Percentiles rank a stretch among this genome's conserved stretches.
Evolutionary conservation across 129 eudicot genomes (phyloP).

Genomic region (Sambucus nigra): DNA sequence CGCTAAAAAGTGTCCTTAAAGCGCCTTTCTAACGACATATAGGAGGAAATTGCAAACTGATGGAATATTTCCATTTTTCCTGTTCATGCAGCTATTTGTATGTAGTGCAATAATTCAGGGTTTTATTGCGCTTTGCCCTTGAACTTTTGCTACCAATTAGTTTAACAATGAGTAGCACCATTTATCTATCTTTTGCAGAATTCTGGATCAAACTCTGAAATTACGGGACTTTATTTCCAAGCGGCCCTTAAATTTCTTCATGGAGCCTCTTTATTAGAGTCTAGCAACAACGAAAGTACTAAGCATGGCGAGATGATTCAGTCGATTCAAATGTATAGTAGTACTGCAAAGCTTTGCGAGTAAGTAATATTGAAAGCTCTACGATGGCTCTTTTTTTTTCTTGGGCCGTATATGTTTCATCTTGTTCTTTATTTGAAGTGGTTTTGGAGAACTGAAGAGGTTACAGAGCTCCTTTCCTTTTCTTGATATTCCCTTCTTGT

Average conservation of each 20-base stretch:
- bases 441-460: not conserved
- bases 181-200: conserved; percentile 32
- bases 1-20: too few species aligned
- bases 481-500: not conserved
- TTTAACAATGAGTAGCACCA: conserved; percentile 1
- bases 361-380: conserved; percentile 27
- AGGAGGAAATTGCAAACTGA: too few species aligned
- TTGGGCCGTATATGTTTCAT: not conserved
- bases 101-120: too few species aligned
- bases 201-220: conserved; percentile 59
- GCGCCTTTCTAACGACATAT: too few species aligned
- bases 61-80: too few species aligned
- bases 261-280: conserved; percentile 81
- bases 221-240: conserved; percentile 66
- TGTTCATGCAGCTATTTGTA: too few species aligned
- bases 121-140: too few species aligned
- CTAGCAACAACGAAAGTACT: conserved; percentile 44
- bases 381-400: not conserved
- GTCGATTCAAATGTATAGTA: conserved; percentile 58
- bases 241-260: conserved; percentile 89
- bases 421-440: not conserved
- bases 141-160: conserved; percentile 1
- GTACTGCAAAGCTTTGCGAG: conserved; percentile 94
- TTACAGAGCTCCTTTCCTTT: conserved; percentile 2
- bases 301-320: conserved; percentile 52